phyloP scores from a whole-genome alignment of 345 rosid genomes.

The Lagerstroemia speciosa region DNA sequence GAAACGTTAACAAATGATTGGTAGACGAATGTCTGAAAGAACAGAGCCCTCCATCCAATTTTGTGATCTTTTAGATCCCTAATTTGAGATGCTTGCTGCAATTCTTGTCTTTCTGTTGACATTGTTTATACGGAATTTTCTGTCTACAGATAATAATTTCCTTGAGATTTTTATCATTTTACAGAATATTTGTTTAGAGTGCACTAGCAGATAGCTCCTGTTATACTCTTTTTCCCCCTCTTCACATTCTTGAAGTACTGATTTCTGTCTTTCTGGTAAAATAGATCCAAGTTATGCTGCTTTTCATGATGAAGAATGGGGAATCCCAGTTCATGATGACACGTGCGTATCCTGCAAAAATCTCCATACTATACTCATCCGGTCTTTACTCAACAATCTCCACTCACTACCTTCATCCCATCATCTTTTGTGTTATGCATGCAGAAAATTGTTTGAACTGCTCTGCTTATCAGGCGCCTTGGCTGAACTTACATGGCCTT shows the following conservation, averaged over 20 bases:
- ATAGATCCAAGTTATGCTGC: constrained; percentile 33
- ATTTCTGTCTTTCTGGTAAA: constrained; percentile 2
- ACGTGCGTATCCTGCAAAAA: constrained; percentile 34
- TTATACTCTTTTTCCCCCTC: neutral
- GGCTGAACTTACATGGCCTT: constrained; percentile 77
- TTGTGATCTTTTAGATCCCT: neutral
- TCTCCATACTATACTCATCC: neutral
- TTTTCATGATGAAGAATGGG: constrained; percentile 96
- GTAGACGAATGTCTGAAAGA: neutral
- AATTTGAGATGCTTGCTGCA: neutral
- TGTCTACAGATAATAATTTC: neutral
- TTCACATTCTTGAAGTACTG: neutral
- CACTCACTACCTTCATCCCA: neutral
- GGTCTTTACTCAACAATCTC: neutral
- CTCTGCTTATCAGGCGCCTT: constrained; percentile 80
- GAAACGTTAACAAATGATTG: neutral
- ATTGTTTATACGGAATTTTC: neutral
- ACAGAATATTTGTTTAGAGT: neutral
- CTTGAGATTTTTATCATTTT: neutral
- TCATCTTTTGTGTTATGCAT: neutral
- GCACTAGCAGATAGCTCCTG: neutral
- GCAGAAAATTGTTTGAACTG: constrained; percentile 76
- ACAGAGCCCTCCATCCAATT: neutral
- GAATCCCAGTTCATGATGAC: constrained; percentile 69
- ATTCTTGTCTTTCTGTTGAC: neutral